phyloP scores from a whole-genome alignment of 176 grass and related monocot species.

The Saccharum spontaneum region DNA sequence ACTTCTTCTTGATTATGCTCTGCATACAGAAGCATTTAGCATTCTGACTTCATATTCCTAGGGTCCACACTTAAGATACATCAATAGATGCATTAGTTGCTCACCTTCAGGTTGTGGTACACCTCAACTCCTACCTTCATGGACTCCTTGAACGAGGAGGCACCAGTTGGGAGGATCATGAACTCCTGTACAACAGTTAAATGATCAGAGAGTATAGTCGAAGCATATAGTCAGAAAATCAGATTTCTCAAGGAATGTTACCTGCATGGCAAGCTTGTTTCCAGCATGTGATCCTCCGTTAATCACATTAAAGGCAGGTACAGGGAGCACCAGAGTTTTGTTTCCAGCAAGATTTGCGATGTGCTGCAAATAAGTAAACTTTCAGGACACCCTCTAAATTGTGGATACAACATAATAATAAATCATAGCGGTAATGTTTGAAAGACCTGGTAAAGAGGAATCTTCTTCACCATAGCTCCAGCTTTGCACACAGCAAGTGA shows the following conservation, averaged over 20 bases:
- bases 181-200: constrained; percentile 63
- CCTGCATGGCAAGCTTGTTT: constrained; percentile 99
- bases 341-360: constrained; percentile 96
- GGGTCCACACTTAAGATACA: not conserved
- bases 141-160: constrained; percentile 86
- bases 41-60: not conserved
- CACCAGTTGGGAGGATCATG: constrained; percentile 93
- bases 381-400: not conserved
- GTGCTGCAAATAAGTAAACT: constrained; percentile 48
- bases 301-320: constrained; percentile 95
- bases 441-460: constrained; percentile 67
- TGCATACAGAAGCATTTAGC: not conserved
- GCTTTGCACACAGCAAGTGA: constrained; percentile 94
- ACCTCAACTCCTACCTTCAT: constrained; percentile 99
- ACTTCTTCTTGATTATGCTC: constrained; percentile 95
- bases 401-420: not conserved
- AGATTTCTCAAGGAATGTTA: not conserved
- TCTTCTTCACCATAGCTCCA: constrained; percentile 74
- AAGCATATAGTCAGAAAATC: not conserved
- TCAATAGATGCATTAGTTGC: not conserved
- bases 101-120: constrained; percentile 90
- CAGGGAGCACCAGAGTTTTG: constrained; percentile 78
- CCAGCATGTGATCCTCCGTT: constrained; percentile 96
- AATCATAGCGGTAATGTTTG: not conserved
- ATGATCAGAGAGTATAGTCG: not conserved